These are phyloP conservation scores for Neurospora intermedia DNA, from an alignment of 495 filamentous ascomycete genomes.

Conservation along the genomic window DNA sequence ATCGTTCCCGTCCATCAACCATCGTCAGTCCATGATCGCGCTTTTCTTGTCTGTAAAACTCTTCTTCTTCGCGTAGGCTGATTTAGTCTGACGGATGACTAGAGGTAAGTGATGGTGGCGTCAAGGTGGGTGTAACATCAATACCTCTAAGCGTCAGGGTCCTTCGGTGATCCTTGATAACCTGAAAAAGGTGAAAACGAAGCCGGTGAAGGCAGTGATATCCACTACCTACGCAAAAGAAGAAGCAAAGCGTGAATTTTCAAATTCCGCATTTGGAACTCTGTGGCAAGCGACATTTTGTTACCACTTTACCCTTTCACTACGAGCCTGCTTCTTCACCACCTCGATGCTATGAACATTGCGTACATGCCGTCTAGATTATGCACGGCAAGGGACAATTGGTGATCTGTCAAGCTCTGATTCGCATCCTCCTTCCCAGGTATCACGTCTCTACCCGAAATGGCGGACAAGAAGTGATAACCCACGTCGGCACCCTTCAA, in stretches of 20 bases:
- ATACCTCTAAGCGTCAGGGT: background rate
- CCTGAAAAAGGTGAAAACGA: background rate
- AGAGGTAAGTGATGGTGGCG: background rate
- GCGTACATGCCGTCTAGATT: background rate
- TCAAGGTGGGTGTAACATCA: background rate
- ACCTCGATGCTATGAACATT: background rate
- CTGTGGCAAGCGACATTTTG: background rate
- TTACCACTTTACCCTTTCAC: background rate
- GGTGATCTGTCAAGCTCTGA: constrained; percentile 10
- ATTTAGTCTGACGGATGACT: background rate
- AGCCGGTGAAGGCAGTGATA: constrained; percentile 3
- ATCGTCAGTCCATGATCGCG: background rate
- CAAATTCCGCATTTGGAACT: background rate
- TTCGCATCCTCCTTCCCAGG: background rate
- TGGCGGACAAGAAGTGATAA: background rate
- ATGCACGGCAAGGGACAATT: background rate
- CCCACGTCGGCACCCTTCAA: background rate
- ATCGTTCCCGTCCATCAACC: constrained; percentile 13
- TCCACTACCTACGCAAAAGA: background rate
- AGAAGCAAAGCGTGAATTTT: background rate
- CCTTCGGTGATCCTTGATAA: background rate
- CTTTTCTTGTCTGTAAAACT: background rate
- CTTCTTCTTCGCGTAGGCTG: background rate
- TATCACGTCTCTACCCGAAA: background rate
- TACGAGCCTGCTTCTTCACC: background rate